These are phyloP conservation scores for Echium plantagineum DNA, from an alignment of 257 asterid genomes.

Conservation along the genomic window DNA sequence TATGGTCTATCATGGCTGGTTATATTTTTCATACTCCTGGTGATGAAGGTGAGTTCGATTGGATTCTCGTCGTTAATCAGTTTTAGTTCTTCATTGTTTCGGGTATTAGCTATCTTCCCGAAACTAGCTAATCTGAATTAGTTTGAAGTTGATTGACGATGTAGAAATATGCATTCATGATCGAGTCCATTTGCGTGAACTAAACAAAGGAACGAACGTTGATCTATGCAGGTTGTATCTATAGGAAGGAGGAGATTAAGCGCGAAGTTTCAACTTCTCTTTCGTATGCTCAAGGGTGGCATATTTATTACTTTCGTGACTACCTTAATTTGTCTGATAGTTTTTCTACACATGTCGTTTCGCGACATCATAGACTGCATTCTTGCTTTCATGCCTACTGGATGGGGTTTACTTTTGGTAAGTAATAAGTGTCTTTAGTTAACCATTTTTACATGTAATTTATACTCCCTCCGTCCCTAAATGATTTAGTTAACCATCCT, in stretches of 20 bases:
- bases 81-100: neutral
- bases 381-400: slow-evolving; percentile 92
- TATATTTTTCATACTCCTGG: slow-evolving; percentile 42
- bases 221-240: slow-evolving; percentile 43
- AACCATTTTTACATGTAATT: neutral
- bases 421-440: slow-evolving; percentile 4
- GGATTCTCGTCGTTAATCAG: neutral
- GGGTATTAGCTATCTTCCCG: neutral
- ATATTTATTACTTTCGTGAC: slow-evolving; percentile 54
- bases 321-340: slow-evolving; percentile 48
- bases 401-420: slow-evolving; percentile 94
- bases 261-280: slow-evolving; percentile 68
- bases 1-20: slow-evolving; percentile 84
- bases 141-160: too few species aligned
- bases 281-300: slow-evolving; percentile 64
- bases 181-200: too few species aligned
- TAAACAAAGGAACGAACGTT: neutral
- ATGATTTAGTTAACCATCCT: too few species aligned
- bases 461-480: too few species aligned
- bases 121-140: too few species aligned
- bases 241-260: slow-evolving; percentile 72
- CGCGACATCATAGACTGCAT: slow-evolving; percentile 71
- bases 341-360: slow-evolving; percentile 56
- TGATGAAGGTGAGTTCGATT: slow-evolving; percentile 53
- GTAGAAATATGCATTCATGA: too few species aligned